Base-by-base conservation (phyloP, 805 yeast genomes). In the Ogataea methanolica region DNA sequence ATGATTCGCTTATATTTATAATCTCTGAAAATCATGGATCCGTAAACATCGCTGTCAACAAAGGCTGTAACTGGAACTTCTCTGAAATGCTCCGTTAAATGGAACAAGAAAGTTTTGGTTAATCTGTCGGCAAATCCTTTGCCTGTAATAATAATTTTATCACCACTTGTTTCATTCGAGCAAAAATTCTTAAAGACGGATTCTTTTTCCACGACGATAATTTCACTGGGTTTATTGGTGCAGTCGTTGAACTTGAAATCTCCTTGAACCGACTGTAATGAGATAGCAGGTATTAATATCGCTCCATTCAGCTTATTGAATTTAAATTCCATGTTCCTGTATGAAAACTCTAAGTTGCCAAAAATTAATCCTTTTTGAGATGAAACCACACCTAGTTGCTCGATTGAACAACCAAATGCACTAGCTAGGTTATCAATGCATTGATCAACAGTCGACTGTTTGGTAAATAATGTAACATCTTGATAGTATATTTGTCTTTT, bases 11-110 rank as follows among this genome's bases (percentile, higher is more conserved):
- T 53, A 29, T 54, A 54, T 41, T 53, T 59, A 62, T 57, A 73
- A 46, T 73, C 75, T 26, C 68, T 57, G 47, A 72, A 65, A 33
- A 83, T 83, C 53, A 71, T 70, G 9, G 81, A 57, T 0, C 90
- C 90, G 58, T 79, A 79, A 2, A 85, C 76, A 54, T 84, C 90
- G 15, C 84, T 74, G 58, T 84, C 90, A 26, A 82, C 80, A 33
- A 78, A 67, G 1, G 76, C 80, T 19, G 60, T 58, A 0, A 79
- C 58, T 0, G 77, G 78, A 1, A 70, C 57, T 0, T 43, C 9
- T 0, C 26, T 9, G 22, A 45, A 56, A 16, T 47, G 53, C 0
- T 53, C 42, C 0, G 71, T 68, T n/a, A 62, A 50, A 17, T 56
- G 49, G 4, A 51, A 43, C 8, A 80, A 52, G 47, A 82, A 73